Conservation (phyloP, 176 grass and related monocot genomes). For the Neostapfia colusana region DNA sequence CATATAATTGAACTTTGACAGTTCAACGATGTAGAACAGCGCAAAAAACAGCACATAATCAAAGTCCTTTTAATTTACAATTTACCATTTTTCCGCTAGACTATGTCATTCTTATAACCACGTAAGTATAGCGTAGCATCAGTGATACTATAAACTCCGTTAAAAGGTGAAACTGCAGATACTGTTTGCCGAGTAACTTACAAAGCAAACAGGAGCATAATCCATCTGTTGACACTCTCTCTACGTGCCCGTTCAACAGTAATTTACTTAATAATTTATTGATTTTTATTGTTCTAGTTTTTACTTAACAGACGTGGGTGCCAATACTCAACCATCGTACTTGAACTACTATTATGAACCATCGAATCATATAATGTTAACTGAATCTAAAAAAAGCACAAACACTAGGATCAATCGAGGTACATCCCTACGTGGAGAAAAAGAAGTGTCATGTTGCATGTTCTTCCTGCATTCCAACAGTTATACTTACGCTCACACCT, state of each 20-base stretch:
- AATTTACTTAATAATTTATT: neutral
- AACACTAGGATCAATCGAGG: neutral
- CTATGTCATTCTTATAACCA: neutral
- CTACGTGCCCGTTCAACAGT: neutral
- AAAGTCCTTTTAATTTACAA: neutral
- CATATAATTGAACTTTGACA: neutral
- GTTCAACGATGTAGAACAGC: neutral
- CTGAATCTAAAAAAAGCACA: neutral
- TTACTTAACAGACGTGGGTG: neutral
- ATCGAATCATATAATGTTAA: neutral
- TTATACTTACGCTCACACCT: neutral
- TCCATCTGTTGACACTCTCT: neutral
- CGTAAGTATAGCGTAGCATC: too few relatives aligned
- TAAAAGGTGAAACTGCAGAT: neutral
- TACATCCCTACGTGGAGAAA: conserved; percentile 20
- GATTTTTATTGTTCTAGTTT: neutral
- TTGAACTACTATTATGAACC: neutral
- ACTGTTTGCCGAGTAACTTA: neutral
- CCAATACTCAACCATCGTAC: neutral
- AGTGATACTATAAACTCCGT: too few relatives aligned
- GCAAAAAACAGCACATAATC: too few relatives aligned
- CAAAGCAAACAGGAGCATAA: neutral
- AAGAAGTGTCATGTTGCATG: conserved; percentile 4
- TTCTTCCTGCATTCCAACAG: neutral
- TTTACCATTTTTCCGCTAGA: neutral